A percentile compares a stretch with the other conserved stretches of the same genome.
Evolutionary conservation across 164 flowering plant species (phyloP).

Genomic region (Liquidambar formosana): DNA sequence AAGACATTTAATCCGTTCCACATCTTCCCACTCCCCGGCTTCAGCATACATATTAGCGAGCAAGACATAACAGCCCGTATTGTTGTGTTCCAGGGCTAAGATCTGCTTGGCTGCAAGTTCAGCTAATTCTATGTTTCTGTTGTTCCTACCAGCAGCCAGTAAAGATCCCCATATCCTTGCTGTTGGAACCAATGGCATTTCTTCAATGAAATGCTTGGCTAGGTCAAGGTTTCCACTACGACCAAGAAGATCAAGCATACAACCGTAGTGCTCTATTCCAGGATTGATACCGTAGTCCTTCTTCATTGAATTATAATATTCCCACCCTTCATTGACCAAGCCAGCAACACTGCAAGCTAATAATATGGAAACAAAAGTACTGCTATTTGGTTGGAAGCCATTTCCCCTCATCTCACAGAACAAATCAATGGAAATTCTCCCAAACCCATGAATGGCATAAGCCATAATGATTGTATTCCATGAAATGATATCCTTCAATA

Average conservation of each 20-base stretch:
- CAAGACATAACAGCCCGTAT: constrained; percentile 65
- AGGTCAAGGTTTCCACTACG: constrained; percentile 45
- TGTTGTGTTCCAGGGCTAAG: constrained; percentile 48
- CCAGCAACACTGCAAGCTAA: constrained; percentile 68
- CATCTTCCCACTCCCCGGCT: constrained; percentile 65
- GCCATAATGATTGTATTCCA: constrained; percentile 77
- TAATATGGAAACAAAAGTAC: constrained; percentile 66
- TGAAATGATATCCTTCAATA: constrained; percentile 52
- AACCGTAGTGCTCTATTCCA: constrained; percentile 68
- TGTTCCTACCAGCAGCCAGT: constrained; percentile 53
- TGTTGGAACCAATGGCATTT: constrained; percentile 56
- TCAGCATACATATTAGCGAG: constrained; percentile 73
- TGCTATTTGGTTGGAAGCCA: constrained; percentile 48
- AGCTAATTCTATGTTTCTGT: constrained; percentile 46
- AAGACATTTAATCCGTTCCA: constrained; percentile 37
- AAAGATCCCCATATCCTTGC: constrained; percentile 78
- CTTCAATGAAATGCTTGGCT: constrained; percentile 43
- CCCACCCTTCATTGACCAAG: constrained; percentile 59
- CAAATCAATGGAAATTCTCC: constrained; percentile 32
- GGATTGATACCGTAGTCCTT: constrained; percentile 47
- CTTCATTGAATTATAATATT: constrained; percentile 54
- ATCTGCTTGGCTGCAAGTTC: constrained; percentile 49
- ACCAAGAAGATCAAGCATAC: constrained; percentile 70
- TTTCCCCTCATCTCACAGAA: constrained; percentile 46
- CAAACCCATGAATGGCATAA: constrained; percentile 70